Percentiles rank a stretch among this genome's conserved stretches.
Conservation (phyloP, 2,329 filamentous ascomycete species). For the Pyricularia grisea region DNA sequence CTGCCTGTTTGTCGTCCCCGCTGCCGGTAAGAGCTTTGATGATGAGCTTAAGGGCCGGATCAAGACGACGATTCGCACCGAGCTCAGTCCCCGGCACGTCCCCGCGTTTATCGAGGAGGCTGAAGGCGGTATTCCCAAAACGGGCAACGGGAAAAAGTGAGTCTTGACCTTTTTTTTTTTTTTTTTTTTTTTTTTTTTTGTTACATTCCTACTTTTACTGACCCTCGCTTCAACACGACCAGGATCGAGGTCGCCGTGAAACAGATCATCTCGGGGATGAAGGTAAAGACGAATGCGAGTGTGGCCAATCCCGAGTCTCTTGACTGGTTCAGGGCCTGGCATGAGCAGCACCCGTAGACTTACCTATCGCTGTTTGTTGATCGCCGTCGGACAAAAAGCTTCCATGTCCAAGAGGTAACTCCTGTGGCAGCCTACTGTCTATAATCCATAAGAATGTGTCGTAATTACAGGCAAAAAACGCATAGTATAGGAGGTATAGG, state of each 20-base stretch:
- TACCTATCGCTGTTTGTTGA: background rate
- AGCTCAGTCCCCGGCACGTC: slow-evolving; percentile 83
- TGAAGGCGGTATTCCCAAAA: slow-evolving; percentile 74
- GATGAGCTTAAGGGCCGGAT: slow-evolving; percentile 54
- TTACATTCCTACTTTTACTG: no score
- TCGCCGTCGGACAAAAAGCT: no score
- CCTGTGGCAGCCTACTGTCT: no score
- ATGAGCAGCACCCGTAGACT: slow-evolving; percentile 33
- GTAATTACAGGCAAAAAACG: no score
- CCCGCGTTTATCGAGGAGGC: slow-evolving; percentile 75
- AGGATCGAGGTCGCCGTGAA: slow-evolving; percentile 93
- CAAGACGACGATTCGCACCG: slow-evolving; percentile 58
- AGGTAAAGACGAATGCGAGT: slow-evolving; percentile 81
- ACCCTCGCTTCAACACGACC: slow-evolving; percentile 6
- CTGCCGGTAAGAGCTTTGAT: slow-evolving; percentile 41
- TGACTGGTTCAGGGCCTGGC: slow-evolving; percentile 81
- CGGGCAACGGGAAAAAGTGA: slow-evolving; percentile 91
- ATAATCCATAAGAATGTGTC: no score
- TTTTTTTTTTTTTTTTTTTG: background rate
- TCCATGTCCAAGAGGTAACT: no score
- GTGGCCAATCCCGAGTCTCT: slow-evolving; percentile 88
- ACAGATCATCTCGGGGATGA: slow-evolving; percentile 82
- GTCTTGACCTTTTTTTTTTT: slow-evolving; percentile 20
- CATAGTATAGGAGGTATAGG: no score
- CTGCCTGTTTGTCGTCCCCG: slow-evolving; percentile 78